Evolutionary conservation across 805 yeast genomes (phyloP).

Genomic region (Hanseniaspora lachancei): DNA sequence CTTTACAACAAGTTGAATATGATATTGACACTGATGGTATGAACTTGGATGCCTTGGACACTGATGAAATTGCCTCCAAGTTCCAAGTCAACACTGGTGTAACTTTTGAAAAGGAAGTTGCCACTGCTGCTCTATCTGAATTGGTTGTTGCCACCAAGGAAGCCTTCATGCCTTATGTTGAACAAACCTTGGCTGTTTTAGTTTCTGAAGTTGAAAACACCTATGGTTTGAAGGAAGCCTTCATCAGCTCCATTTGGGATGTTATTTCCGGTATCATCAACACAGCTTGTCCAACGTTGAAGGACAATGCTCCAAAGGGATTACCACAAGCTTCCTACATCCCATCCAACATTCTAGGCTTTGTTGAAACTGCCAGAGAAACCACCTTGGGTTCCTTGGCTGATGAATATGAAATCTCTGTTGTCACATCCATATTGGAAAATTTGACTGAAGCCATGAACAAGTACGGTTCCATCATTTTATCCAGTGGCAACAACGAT

Average conservation of each 20-base stretch:
- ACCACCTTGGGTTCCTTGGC: conserved; percentile 49
- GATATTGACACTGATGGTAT: conserved; percentile 46
- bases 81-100: conserved; percentile 86
- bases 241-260: conserved; percentile 71
- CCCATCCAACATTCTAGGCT: conserved; percentile 41
- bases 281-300: conserved; percentile 31
- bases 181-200: conserved; percentile 49
- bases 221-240: conserved; percentile 82
- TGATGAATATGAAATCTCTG: conserved; percentile 72
- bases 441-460: conserved; percentile 54
- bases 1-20: conserved; percentile 79
- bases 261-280: conserved; percentile 56
- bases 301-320: conserved; percentile 47
- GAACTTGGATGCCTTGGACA: conserved; percentile 40
- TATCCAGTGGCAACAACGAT: conserved; percentile 48
- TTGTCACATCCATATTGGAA: conserved; percentile 70
- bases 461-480: conserved; percentile 56
- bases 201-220: conserved; percentile 69
- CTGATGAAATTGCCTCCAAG: conserved; percentile 54
- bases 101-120: conserved; percentile 89
- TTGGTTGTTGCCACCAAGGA: conserved; percentile 77
- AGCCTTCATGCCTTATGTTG: conserved; percentile 65
- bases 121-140: conserved; percentile 80
- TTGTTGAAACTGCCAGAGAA: conserved; percentile 55
- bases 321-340: conserved; percentile 49